Evolutionary conservation across 768 basidiomycete genomes (phyloP).

Genomic region (Trametes cingulata): DNA sequence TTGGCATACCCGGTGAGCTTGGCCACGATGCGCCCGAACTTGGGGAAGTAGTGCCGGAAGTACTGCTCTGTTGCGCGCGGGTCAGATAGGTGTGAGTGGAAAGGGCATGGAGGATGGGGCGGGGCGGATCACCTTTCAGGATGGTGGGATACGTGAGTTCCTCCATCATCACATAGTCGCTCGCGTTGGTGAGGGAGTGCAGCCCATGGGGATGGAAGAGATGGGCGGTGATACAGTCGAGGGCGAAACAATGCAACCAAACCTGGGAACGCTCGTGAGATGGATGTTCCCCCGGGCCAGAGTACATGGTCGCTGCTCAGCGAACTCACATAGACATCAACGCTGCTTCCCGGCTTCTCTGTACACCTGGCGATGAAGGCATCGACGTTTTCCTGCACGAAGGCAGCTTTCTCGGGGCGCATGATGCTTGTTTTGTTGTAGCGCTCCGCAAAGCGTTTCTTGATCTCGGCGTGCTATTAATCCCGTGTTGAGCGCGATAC

Average conservation of each 20-base stretch:
- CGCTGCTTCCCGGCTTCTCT: slow-evolving; percentile 2
- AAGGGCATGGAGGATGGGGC: no score
- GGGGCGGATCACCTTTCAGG: slow-evolving; percentile 8
- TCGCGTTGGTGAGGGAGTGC: slow-evolving; percentile 14
- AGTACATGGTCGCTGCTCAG: no score
- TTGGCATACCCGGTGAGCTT: background rate
- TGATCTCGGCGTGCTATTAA: slow-evolving; percentile 15
- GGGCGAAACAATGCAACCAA: slow-evolving; percentile 22
- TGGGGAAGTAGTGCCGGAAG: slow-evolving; percentile 20
- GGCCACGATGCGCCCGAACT: background rate
- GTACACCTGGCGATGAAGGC: slow-evolving; percentile 14
- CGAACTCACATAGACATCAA: slow-evolving; percentile 18
- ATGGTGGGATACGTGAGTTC: slow-evolving; percentile 19
- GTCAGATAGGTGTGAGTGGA: background rate
- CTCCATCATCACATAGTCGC: slow-evolving; percentile 17
- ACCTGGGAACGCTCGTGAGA: background rate
- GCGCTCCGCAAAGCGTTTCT: slow-evolving; percentile 19
- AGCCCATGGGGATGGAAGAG: slow-evolving; percentile 22
- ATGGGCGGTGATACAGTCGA: slow-evolving; percentile 24
- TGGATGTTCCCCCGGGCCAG: background rate
- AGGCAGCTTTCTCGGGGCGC: slow-evolving; percentile 8
- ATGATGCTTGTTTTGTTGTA: slow-evolving; percentile 21
- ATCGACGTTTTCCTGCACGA: slow-evolving; percentile 15
- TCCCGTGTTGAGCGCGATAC: background rate
- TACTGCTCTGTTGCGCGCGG: slow-evolving; percentile 7